A percentile compares a stretch with the other conserved stretches of the same genome.
phyloP scores from a whole-genome alignment of 2,329 filamentous ascomycete genomes.

The Pestalotiopsis sp. region DNA sequence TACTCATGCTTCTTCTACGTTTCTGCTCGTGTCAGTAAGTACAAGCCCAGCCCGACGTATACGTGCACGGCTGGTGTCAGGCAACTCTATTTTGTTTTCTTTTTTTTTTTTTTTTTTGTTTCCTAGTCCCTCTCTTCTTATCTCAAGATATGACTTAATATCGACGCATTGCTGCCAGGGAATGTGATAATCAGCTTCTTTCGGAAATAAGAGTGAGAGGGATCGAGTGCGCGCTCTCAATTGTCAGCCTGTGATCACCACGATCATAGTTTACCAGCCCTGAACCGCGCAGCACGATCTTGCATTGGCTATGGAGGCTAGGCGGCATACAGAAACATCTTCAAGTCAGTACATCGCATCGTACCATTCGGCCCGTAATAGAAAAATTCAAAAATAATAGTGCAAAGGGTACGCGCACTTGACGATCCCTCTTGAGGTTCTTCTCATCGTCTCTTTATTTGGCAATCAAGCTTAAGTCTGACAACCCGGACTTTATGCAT shows the following conservation, averaged over 20 bases:
- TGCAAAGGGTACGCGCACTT: background rate
- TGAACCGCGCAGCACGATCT: background rate
- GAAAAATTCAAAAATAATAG: background rate
- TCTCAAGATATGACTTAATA: background rate
- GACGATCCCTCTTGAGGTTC: too few species aligned
- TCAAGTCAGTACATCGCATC: background rate
- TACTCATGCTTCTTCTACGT: background rate
- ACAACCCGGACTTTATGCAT: conserved; percentile 2
- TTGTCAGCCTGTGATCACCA: background rate
- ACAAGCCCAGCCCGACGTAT: background rate
- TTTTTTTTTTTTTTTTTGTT: background rate
- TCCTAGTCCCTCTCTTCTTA: background rate
- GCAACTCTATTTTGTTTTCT: background rate
- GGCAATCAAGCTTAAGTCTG: conserved; percentile 7
- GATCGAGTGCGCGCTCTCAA: background rate
- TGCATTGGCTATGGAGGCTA: background rate
- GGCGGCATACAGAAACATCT: background rate
- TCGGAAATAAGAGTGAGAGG: background rate
- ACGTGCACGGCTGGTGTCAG: background rate
- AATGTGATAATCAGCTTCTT: background rate
- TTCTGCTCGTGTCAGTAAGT: background rate
- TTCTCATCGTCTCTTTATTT: background rate
- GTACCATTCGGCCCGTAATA: background rate
- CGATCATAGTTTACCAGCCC: background rate
- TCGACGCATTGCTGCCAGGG: background rate